A percentile compares a stretch with the other conserved stretches of the same genome.
These are phyloP conservation scores for Schwanniomyces polymorphus DNA, from an alignment of 805 yeast species.

Conservation along the genomic window DNA sequence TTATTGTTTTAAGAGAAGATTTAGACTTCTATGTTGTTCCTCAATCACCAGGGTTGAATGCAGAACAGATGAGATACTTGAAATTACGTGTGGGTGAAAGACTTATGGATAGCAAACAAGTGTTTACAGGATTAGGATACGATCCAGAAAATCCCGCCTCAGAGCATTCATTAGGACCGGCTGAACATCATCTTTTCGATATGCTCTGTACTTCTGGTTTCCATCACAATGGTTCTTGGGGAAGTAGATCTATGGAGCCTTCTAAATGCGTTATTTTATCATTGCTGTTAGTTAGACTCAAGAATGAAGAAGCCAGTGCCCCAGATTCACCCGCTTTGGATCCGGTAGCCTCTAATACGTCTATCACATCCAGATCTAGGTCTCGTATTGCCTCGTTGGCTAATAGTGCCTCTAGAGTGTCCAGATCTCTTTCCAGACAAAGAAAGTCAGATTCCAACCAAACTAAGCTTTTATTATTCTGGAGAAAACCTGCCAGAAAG, in stretches of 20 bases:
- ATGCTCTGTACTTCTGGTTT: constrained; percentile 95
- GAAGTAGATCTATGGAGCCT: constrained; percentile 84
- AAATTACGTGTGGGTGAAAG: constrained; percentile 74
- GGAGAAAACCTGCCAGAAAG: constrained; percentile 98
- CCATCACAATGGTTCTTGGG: constrained; percentile 70
- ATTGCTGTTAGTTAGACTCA: constrained; percentile 67
- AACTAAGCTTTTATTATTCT: constrained; percentile 76
- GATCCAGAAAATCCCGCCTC: constrained; percentile 29
- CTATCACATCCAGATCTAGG: constrained; percentile 32
- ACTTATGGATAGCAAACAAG: constrained; percentile 53
- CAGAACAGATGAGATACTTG: constrained; percentile 62
- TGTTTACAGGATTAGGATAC: constrained; percentile 82
- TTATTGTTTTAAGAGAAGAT: constrained; percentile 91
- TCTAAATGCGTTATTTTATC: constrained; percentile 85
- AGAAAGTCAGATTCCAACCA: constrained; percentile 41
- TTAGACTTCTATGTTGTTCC: constrained; percentile 92
- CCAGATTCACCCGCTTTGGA: constrained; percentile 44
- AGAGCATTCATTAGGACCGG: constrained; percentile 68
- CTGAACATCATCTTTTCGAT: constrained; percentile 91
- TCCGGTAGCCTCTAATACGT: constrained; percentile 45
- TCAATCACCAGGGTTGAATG: constrained; percentile 54
- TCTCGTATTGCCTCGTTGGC: constrained; percentile 66
- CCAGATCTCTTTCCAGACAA: constrained; percentile 58
- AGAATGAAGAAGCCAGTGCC: constrained; percentile 31
- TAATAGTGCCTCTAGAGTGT: constrained; percentile 51